Percentiles rank a stretch among this genome's conserved stretches.
Conservation (phyloP, 192 early-diverging fungal genomes). For the Gaertneriomyces semiglobifer region DNA sequence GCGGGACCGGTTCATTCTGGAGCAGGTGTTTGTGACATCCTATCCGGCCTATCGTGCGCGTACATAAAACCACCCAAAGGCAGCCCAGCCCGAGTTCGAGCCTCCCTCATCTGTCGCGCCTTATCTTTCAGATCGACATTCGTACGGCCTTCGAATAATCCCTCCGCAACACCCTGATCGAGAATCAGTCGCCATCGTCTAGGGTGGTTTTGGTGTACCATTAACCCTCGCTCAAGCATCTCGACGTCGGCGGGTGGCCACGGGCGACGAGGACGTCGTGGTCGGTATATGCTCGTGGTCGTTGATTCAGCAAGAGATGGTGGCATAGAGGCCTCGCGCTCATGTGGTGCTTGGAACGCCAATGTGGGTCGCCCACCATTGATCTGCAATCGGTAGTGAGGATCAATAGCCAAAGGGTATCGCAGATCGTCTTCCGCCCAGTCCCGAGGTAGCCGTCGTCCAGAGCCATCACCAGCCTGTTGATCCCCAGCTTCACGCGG, state of each 20-base stretch:
- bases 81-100: constrained; percentile 8
- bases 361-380: background rate
- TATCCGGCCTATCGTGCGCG: background rate
- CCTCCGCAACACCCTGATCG: constrained; percentile 13
- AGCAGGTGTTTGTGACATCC: too few species aligned
- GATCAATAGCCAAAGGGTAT: background rate
- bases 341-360: background rate
- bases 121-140: constrained; percentile 28
- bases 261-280: constrained; percentile 8
- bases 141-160: constrained; percentile 15
- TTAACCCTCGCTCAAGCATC: constrained; percentile 24
- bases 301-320: background rate
- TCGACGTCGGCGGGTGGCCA: constrained; percentile 14
- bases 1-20: too few species aligned
- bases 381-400: background rate
- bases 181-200: constrained; percentile 24
- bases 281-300: background rate
- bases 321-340: background rate
- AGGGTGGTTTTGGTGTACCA: background rate
- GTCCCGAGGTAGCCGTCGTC: background rate
- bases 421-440: background rate
- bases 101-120: constrained; percentile 27
- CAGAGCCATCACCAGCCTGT: background rate
- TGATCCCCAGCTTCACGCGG: constrained; percentile 7
- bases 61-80: constrained; percentile 15